phyloP scores from a whole-genome alignment of 345 rosid species.

The Salix dunnii region DNA sequence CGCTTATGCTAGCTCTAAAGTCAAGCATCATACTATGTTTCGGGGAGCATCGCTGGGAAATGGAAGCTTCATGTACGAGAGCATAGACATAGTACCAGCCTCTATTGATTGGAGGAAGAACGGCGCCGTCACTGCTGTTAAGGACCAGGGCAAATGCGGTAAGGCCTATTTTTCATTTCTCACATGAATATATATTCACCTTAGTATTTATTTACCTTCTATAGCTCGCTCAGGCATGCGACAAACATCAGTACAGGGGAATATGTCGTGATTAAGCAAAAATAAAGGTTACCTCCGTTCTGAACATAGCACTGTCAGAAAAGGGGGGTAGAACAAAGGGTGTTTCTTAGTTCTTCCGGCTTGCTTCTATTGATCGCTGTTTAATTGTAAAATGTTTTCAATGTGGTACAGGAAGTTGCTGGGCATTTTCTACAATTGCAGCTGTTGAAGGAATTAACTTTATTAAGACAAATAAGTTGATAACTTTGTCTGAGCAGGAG shows the following conservation, averaged over 20 bases:
- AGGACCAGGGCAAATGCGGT: constrained; percentile 92
- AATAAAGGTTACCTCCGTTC: no score
- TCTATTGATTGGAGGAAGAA: constrained; percentile 77
- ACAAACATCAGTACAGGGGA: background rate
- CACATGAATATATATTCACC: background rate
- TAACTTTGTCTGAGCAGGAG: constrained; percentile 52
- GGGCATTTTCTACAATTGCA: constrained; percentile 71
- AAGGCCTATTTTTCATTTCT: background rate
- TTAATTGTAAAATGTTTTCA: no score
- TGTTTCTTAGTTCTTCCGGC: no score
- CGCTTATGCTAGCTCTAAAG: constrained; percentile 62
- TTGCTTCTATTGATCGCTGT: no score
- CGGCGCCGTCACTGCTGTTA: constrained; percentile 68
- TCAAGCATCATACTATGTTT: constrained; percentile 65
- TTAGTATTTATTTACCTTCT: background rate
- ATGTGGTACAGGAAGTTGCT: constrained; percentile 55
- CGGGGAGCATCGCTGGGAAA: constrained; percentile 34
- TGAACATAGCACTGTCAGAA: no score
- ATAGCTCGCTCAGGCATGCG: background rate
- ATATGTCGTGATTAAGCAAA: background rate
- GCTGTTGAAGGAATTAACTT: constrained; percentile 57
- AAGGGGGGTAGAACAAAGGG: no score
- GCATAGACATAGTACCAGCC: constrained; percentile 32
- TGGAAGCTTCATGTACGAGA: constrained; percentile 55
- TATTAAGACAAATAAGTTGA: constrained; percentile 31